phyloP scores from a whole-genome alignment of 768 basidiomycete genomes.

The Boletus rex-veris region DNA sequence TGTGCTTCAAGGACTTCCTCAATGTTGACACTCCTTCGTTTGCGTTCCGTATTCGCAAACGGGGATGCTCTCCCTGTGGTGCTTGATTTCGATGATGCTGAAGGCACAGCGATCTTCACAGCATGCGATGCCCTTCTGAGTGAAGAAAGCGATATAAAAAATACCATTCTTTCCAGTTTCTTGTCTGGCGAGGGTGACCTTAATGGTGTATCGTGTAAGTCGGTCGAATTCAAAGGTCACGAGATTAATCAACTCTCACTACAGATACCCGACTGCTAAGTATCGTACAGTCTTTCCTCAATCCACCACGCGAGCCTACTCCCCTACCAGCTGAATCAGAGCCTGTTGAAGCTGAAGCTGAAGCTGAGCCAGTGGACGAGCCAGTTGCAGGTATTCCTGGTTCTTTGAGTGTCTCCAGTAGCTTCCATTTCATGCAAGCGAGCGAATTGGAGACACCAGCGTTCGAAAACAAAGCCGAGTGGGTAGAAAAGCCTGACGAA shows the following conservation, averaged over 20 bases:
- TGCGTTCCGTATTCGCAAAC: constrained; percentile 48
- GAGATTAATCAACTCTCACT: constrained; percentile 5
- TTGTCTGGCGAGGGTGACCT: constrained; percentile 56
- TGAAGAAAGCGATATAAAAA: constrained; percentile 49
- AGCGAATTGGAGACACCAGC: constrained; percentile 65
- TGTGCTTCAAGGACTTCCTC: constrained; percentile 43
- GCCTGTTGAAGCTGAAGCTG: constrained; percentile 30
- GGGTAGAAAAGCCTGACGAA: constrained; percentile 49
- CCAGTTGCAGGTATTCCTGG: constrained; percentile 42
- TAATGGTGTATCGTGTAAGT: constrained; percentile 63
- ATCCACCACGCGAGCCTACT: constrained; percentile 39
- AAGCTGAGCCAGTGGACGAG: constrained; percentile 25
- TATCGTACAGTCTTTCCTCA: constrained; percentile 50
- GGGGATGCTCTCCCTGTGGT: constrained; percentile 42
- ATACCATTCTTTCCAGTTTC: constrained; percentile 51
- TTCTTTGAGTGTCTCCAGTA: constrained; percentile 40
- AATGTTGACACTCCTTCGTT: constrained; percentile 56
- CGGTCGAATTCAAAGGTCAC: background rate
- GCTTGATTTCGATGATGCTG: constrained; percentile 46
- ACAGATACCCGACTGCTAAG: constrained; percentile 61
- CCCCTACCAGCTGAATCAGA: constrained; percentile 34
- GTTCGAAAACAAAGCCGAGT: constrained; percentile 53
- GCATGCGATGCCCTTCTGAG: constrained; percentile 54
- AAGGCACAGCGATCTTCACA: constrained; percentile 53
- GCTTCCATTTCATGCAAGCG: constrained; percentile 79